phyloP scores from a whole-genome alignment of 257 asterid genomes.

The Nicotiana tabacum region DNA sequence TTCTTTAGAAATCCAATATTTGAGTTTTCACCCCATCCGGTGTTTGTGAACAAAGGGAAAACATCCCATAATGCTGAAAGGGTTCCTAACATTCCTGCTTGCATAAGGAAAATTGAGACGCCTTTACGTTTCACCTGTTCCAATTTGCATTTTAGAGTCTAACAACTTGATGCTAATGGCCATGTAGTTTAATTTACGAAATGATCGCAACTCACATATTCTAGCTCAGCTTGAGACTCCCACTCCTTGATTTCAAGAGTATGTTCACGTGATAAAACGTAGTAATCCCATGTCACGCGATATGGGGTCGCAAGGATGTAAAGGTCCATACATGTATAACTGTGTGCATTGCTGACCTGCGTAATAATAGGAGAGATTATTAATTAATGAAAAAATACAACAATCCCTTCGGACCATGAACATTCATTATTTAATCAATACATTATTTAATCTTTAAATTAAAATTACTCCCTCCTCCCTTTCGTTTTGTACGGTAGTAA shows the following conservation, averaged over 20 bases:
- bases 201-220: conserved; percentile 52
- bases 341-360: conserved; percentile 70
- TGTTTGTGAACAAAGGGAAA: conserved; percentile 70
- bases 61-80: conserved; percentile 80
- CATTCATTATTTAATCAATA: neutral
- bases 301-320: conserved; percentile 82
- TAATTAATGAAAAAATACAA: neutral
- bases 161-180: neutral
- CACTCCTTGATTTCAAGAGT: conserved; percentile 72
- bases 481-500: neutral
- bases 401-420: neutral
- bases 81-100: conserved; percentile 78
- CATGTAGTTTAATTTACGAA: neutral
- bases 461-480: neutral
- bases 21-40: conserved; percentile 74
- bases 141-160: neutral
- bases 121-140: conserved; percentile 64
- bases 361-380: neutral
- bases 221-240: conserved; percentile 71
- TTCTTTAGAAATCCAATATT: conserved; percentile 69
- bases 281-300: conserved; percentile 92
- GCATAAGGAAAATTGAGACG: conserved; percentile 78
- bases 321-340: conserved; percentile 88
- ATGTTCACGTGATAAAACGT: conserved; percentile 66
- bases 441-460: neutral